These are phyloP conservation scores for Arthrobotrys sinensis DNA, from an alignment of 2,329 filamentous ascomycete genomes.

Conservation along the genomic window DNA sequence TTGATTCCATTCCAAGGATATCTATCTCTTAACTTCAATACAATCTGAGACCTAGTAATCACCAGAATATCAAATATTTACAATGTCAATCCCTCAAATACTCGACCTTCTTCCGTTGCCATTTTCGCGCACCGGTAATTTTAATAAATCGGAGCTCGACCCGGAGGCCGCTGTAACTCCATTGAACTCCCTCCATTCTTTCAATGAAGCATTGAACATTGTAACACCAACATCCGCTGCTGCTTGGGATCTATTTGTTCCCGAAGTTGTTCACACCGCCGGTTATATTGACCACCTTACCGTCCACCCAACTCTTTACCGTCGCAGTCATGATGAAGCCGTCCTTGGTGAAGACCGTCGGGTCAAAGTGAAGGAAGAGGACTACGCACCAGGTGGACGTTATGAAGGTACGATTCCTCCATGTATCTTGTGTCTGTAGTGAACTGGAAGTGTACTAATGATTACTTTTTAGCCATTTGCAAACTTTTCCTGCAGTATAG, in stretches of 20 bases:
- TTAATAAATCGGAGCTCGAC: background rate
- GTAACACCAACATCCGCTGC: slow-evolving; percentile 5
- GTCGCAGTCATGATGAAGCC: background rate
- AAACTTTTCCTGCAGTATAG: slow-evolving; percentile 63
- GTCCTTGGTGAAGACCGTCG: background rate
- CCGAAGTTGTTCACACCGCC: background rate
- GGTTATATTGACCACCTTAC: background rate
- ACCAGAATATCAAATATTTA: background rate
- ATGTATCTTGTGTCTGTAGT: background rate
- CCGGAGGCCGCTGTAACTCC: background rate
- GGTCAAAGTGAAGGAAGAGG: background rate
- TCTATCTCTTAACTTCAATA: too few relatives aligned
- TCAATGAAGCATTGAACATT: slow-evolving; percentile 22
- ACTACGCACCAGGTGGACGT: slow-evolving; percentile 4
- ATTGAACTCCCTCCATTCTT: slow-evolving; percentile 6
- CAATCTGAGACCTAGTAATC: too few relatives aligned
- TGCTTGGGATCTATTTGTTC: background rate
- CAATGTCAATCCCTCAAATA: slow-evolving; percentile 10
- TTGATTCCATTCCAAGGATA: background rate
- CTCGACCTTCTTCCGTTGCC: slow-evolving; percentile 2
- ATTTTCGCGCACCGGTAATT: background rate
- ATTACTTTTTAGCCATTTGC: slow-evolving; percentile 50
- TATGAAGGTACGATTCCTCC: background rate
- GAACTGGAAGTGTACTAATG: background rate
- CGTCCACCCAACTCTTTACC: background rate